Conservation (phyloP, 352 stramenopile genomes). For the Phytopythium mirpurense region DNA sequence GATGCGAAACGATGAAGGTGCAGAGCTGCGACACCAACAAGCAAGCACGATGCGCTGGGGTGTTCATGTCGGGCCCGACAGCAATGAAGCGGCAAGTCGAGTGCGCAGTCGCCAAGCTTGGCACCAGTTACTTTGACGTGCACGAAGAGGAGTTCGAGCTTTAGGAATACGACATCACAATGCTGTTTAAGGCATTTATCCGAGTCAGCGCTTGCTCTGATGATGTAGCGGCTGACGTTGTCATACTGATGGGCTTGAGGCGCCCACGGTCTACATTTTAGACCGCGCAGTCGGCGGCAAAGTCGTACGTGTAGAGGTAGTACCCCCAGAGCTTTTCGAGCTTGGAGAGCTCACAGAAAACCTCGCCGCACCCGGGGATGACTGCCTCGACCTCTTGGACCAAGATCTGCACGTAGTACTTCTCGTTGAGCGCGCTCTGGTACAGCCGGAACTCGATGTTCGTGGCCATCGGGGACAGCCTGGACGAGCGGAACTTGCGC, state of each 20-base stretch:
- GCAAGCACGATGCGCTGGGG: constrained; percentile 4
- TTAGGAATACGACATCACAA: too few relatives aligned
- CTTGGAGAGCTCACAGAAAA: constrained; percentile 43
- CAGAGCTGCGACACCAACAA: not conserved
- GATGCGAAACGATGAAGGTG: not conserved
- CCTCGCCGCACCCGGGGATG: constrained; percentile 32
- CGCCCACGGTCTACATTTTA: too few relatives aligned
- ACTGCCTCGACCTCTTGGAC: constrained; percentile 36
- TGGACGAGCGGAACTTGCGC: constrained; percentile 51
- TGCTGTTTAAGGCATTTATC: too few relatives aligned
- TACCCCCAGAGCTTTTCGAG: constrained; percentile 47
- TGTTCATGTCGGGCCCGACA: constrained; percentile 25
- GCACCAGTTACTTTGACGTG: constrained; percentile 14
- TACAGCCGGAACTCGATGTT: constrained; percentile 76
- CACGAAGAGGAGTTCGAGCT: constrained; percentile 15
- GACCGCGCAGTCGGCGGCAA: constrained; percentile 22
- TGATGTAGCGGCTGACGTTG: not conserved
- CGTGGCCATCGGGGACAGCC: constrained; percentile 54
- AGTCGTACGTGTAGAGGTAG: constrained; percentile 45
- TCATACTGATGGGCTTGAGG: too few relatives aligned
- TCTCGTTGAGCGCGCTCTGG: constrained; percentile 25
- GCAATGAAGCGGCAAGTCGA: constrained; percentile 14
- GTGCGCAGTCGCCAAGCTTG: constrained; percentile 6
- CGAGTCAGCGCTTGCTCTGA: too few relatives aligned
- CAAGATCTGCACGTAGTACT: constrained; percentile 46